Evolutionary conservation across 139 green algal genomes (phyloP).

Genomic region (Tetradesmus obliquus): DNA sequence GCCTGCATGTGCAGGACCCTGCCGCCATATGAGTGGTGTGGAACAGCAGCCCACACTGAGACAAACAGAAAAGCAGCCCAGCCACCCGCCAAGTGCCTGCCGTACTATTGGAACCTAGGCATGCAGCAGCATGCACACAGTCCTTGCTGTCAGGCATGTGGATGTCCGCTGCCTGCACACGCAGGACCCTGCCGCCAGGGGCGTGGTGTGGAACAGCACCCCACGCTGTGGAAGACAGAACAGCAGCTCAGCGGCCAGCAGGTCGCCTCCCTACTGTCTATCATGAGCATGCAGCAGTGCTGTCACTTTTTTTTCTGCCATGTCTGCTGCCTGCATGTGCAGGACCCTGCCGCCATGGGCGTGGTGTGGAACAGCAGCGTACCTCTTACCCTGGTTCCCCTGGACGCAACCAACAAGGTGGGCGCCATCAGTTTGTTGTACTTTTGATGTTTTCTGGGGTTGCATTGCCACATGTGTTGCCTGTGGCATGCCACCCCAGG

Average conservation of each 20-base stretch:
- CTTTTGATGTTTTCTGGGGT: neutral
- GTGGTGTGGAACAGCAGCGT: slow-evolving; percentile 39
- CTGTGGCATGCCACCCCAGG: too few relatives aligned
- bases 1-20: slow-evolving; percentile 16
- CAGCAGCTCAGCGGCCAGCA: too few relatives aligned
- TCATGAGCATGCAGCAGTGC: too few relatives aligned
- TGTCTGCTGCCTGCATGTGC: neutral
- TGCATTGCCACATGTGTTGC: too few relatives aligned
- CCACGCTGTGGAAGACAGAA: too few relatives aligned
- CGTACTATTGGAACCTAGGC: too few relatives aligned
- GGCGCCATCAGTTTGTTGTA: neutral
- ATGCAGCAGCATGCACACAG: too few relatives aligned
- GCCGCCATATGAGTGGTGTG: slow-evolving; percentile 30
- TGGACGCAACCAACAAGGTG: slow-evolving; percentile 51
- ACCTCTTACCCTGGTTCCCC: slow-evolving; percentile 40
- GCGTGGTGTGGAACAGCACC: slow-evolving; percentile 21
- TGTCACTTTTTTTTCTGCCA: too few relatives aligned
- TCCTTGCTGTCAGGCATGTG: too few relatives aligned
- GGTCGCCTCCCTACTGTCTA: too few relatives aligned
- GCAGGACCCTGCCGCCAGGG: slow-evolving; percentile 22
- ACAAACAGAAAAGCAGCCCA: neutral
- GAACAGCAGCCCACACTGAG: neutral
- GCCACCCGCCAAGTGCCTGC: neutral
- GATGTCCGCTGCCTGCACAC: neutral
- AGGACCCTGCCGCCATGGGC: slow-evolving; percentile 35